phyloP scores from a whole-genome alignment of 1,139 yeast species.

The Saccharomyces hybrid region DNA sequence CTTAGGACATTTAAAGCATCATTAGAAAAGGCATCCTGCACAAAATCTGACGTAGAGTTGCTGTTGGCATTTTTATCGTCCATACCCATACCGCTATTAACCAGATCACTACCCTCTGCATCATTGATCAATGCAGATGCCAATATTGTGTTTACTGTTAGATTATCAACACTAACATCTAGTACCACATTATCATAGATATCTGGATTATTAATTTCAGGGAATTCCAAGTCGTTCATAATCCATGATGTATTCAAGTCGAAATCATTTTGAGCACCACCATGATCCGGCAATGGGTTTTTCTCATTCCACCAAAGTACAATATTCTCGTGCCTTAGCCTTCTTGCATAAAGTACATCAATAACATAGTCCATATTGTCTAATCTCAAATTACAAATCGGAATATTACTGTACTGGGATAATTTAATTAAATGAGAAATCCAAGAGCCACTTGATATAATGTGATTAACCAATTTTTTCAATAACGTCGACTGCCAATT shows the following conservation, averaged over 20 bases:
- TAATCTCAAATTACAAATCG: conserved; percentile 73
- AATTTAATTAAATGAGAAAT: conserved; percentile 55
- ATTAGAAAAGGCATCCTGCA: conserved; percentile 70
- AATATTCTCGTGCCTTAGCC: conserved; percentile 53
- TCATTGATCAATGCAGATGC: conserved; percentile 79
- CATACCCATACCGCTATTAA: conserved; percentile 38
- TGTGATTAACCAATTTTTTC: conserved; percentile 61
- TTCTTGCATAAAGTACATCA: conserved; percentile 81
- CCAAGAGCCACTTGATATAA: conserved; percentile 70
- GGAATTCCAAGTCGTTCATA: conserved; percentile 60
- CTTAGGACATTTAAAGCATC: conserved; percentile 68
- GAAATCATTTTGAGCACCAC: conserved; percentile 68
- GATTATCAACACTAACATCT: conserved; percentile 70
- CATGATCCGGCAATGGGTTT: conserved; percentile 70
- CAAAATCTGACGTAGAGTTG: conserved; percentile 39
- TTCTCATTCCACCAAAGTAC: conserved; percentile 91
- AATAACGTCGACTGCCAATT: conserved; percentile 81
- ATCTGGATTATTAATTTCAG: conserved; percentile 71
- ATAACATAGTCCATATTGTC: conserved; percentile 73
- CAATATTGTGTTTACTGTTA: conserved; percentile 76
- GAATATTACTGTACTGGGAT: conserved; percentile 70
- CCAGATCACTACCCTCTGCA: conserved; percentile 81
- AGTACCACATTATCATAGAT: conserved; percentile 71
- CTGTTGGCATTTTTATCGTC: conserved; percentile 8
- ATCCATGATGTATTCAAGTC: conserved; percentile 29